Conservation (phyloP, 2,329 filamentous ascomycete genomes). For the Sclerotinia minor region DNA sequence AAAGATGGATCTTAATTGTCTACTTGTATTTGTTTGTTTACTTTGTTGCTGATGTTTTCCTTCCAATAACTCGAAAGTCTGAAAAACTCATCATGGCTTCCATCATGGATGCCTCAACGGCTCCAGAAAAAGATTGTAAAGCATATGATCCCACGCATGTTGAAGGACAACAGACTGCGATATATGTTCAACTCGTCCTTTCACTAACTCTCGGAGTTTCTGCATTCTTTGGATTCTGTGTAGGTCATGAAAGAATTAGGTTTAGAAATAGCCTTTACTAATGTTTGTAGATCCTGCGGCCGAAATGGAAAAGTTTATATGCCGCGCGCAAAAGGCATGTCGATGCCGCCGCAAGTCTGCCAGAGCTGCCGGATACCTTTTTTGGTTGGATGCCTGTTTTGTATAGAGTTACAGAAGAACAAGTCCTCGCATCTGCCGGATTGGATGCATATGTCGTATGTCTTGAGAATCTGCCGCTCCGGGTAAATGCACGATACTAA, state of each 20-base stretch:
- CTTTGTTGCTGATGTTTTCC: constrained; percentile 13
- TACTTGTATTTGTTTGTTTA: not conserved
- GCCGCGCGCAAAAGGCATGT: constrained; percentile 80
- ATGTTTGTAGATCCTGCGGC: constrained; percentile 69
- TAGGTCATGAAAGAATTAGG: constrained; percentile 45
- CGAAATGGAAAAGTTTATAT: constrained; percentile 89
- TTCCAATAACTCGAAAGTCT: not conserved
- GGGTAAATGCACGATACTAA: constrained; percentile 26
- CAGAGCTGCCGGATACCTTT: constrained; percentile 77
- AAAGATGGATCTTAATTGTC: constrained; percentile 12
- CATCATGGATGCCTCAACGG: constrained; percentile 27
- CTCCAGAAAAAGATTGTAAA: constrained; percentile 32
- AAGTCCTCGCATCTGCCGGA: constrained; percentile 85
- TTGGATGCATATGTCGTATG: constrained; percentile 89
- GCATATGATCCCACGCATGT: constrained; percentile 37
- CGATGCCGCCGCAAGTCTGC: constrained; percentile 60
- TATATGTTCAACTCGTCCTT: constrained; percentile 66
- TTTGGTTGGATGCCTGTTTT: constrained; percentile 92
- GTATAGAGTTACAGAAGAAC: constrained; percentile 81
- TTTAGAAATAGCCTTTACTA: constrained; percentile 31
- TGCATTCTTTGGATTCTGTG: constrained; percentile 76
- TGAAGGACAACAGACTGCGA: constrained; percentile 34
- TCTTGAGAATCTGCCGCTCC: not conserved
- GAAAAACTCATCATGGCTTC: constrained; percentile 19
- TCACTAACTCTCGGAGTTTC: constrained; percentile 68